Percentiles rank a stretch among this genome's conserved stretches.
Evolutionary conservation across 768 basidiomycete genomes (phyloP).

Genomic region (Macrolepiota fuliginosa): DNA sequence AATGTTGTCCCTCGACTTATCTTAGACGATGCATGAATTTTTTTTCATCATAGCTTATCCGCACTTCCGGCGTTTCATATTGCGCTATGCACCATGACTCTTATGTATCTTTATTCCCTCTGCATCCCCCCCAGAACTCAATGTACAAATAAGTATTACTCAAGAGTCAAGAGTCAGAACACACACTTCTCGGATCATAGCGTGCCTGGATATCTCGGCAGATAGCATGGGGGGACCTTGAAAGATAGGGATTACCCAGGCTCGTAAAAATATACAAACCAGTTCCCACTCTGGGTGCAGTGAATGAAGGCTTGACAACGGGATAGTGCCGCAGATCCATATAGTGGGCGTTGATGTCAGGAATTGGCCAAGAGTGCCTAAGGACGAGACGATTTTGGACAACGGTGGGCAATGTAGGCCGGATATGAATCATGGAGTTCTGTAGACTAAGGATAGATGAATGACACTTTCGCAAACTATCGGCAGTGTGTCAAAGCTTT

Average conservation of each 20-base stretch:
- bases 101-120: neutral
- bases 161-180: neutral
- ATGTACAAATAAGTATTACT: neutral
- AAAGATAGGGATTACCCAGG: neutral
- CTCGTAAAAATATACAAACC: conserved; percentile 1
- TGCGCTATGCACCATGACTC: neutral
- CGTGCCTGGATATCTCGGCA: neutral
- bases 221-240: neutral
- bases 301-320: neutral
- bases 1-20: conserved; percentile 90
- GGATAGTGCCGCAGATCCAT: conserved; percentile 3
- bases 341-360: neutral
- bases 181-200: neutral
- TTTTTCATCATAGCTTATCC: neutral
- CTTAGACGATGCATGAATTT: conserved; percentile 70
- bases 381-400: neutral
- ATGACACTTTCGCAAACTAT: neutral
- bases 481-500: neutral
- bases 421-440: neutral
- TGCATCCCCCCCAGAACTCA: neutral
- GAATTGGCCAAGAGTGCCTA: neutral
- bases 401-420: neutral
- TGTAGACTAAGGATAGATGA: neutral
- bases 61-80: neutral
- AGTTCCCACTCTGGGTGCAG: conserved; percentile 3